Conservation (phyloP, 2,329 filamentous ascomycete species). For the Stagonosporopsis vannaccii region DNA sequence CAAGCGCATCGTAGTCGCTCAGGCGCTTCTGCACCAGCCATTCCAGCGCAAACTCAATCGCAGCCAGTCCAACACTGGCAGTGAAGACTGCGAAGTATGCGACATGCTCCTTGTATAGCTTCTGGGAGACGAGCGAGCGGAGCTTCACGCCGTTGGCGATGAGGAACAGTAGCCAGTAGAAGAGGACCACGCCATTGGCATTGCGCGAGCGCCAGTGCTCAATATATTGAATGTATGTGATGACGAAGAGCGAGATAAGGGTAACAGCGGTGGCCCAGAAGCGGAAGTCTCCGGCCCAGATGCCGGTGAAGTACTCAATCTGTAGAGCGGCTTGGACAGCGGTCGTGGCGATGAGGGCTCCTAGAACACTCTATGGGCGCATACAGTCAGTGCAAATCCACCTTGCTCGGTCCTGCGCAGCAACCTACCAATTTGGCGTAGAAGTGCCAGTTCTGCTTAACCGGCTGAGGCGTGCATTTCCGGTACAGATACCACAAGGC, state of each 20-base stretch:
- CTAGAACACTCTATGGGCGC: constrained; percentile 64
- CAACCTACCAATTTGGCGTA: constrained; percentile 81
- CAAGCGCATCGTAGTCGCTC: constrained; percentile 72
- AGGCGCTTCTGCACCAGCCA: constrained; percentile 85
- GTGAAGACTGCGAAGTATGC: constrained; percentile 82
- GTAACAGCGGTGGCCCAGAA: constrained; percentile 82
- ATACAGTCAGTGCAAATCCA: neutral
- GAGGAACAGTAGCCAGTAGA: constrained; percentile 90
- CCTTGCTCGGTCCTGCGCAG: neutral
- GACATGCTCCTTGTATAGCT: constrained; percentile 69
- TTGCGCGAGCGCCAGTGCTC: constrained; percentile 85
- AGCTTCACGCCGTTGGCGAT: constrained; percentile 82
- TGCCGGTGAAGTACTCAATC: constrained; percentile 70
- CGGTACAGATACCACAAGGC: constrained; percentile 82
- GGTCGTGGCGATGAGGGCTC: constrained; percentile 71
- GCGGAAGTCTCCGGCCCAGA: constrained; percentile 83
- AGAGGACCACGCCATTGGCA: constrained; percentile 85
- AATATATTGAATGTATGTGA: constrained; percentile 83
- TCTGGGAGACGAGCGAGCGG: constrained; percentile 81
- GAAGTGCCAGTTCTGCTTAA: constrained; percentile 89
- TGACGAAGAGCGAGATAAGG: constrained; percentile 73
- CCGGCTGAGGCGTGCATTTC: constrained; percentile 70
- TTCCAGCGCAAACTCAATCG: constrained; percentile 77
- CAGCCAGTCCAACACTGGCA: constrained; percentile 72
- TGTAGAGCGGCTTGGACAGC: constrained; percentile 78